These are phyloP conservation scores for Hirsutella minnesotensis DNA, from an alignment of 2,329 filamentous ascomycete genomes.

Conservation along the genomic window DNA sequence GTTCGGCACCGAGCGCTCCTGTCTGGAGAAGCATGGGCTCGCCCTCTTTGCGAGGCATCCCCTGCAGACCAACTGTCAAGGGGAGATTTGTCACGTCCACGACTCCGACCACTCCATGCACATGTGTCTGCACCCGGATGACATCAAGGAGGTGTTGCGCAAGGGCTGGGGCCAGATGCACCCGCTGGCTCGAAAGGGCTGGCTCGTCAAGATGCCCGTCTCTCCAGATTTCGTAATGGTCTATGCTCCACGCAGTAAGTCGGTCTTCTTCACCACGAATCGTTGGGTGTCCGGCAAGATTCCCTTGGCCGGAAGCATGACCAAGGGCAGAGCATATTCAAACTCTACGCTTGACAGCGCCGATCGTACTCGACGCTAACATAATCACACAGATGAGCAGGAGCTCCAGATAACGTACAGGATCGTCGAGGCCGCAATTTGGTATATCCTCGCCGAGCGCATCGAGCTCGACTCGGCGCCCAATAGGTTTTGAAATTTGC, in stretches of 20 bases:
- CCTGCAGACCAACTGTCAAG: conserved; percentile 58
- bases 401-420: conserved; percentile 56
- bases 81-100: conserved; percentile 77
- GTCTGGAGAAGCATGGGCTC: conserved; percentile 72
- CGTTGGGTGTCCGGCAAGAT: background rate
- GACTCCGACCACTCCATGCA: conserved; percentile 67
- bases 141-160: conserved; percentile 59
- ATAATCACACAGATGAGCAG: conserved; percentile 33
- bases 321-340: no score
- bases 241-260: conserved; percentile 58
- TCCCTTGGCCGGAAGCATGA: background rate
- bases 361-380: no score
- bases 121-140: conserved; percentile 67
- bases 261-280: background rate
- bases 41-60: conserved; percentile 60
- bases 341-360: no score
- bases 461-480: conserved; percentile 19
- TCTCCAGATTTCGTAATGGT: conserved; percentile 69
- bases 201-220: conserved; percentile 51
- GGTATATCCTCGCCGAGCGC: conserved; percentile 44
- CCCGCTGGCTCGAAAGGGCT: conserved; percentile 54
- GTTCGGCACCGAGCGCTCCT: conserved; percentile 55
- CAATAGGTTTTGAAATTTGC: background rate
- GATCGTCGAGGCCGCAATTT: conserved; percentile 65
- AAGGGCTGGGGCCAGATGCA: conserved; percentile 70